Base-by-base conservation (phyloP, 352 stramenopile genomes). In the Phytopythium helicoides region DNA sequence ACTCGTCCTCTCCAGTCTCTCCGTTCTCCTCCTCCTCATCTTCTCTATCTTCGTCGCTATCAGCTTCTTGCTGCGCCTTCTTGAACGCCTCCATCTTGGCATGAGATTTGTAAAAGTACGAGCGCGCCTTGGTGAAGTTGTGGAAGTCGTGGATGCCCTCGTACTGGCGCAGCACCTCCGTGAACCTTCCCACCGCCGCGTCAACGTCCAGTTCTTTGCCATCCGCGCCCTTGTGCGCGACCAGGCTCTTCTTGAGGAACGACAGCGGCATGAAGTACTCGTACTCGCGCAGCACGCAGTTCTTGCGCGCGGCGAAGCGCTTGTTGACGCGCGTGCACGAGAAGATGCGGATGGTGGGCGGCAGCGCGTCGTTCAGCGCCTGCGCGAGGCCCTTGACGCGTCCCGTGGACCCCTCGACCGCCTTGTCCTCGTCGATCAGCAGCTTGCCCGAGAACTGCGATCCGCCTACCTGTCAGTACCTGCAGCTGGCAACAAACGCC, bases 131-230 rank as follows among this genome's bases (percentile, higher is more conserved):
- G 37, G 86, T 96, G 50, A 94, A 97, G 56, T 97, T 97, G 80
- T 97, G 88, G 48, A 96, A 97, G 56, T 92, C 86, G 52, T 95
- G 78, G 47, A 92, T 91, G 45, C 88, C 88, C 67, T 95, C 76
- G 52, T 93, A 96, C 18, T 64, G 62, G 8, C 75, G 66, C 15
- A 94, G 54, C 1, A 74, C 66, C 7, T 55, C 56, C 19, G 63
- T 83, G 58, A 91, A 86, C 39, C 73, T 58, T 0, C 68, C 57
- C 0, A 82, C 54, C 4, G 69, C 75, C 23, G 68, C 56, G 1
- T 86, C 66, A 28, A 68, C 56, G 48, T 83, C 58, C 35, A 77
- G 66, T 7, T 61, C 41, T 18, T 51, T 59, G 14, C 22, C 42
- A 3, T 60, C 23, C 19, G 21, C 36, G 4, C 57, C 35, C 15